phyloP scores from a whole-genome alignment of 257 asterid genomes.

The Solanum tarapatanum region DNA sequence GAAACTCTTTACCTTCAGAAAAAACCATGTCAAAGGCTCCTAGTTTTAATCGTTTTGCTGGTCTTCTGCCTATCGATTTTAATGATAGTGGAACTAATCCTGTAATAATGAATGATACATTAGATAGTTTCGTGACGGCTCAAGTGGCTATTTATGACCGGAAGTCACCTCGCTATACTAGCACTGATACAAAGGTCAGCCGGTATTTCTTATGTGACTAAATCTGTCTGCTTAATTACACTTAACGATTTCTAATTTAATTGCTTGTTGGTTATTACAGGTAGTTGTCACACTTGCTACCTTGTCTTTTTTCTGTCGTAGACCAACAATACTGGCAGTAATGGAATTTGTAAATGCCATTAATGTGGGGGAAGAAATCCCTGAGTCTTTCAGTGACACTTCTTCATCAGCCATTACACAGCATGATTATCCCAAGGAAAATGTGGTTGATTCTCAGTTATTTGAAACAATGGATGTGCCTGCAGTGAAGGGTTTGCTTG shows the following conservation, averaged over 20 bases:
- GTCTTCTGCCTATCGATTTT: conserved; percentile 52
- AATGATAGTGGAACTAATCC: conserved; percentile 37
- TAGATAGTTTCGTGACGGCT: conserved; percentile 89
- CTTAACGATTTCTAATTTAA: background rate
- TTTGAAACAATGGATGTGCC: conserved; percentile 64
- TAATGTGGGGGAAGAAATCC: conserved; percentile 36
- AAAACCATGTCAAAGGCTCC: conserved; percentile 39
- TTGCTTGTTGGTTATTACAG: conserved; percentile 27
- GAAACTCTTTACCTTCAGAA: conserved; percentile 15
- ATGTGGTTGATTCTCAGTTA: conserved; percentile 24
- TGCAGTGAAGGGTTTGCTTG: conserved; percentile 56
- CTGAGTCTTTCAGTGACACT: conserved; percentile 41
- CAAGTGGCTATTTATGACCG: conserved; percentile 67
- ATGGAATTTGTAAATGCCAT: conserved; percentile 66
- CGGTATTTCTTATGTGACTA: background rate
- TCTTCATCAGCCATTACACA: conserved; percentile 34
- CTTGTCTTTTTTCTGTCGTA: conserved; percentile 83
- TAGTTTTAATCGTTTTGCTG: conserved; percentile 60
- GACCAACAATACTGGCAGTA: conserved; percentile 84
- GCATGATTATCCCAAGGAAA: conserved; percentile 19
- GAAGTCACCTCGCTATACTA: conserved; percentile 55
- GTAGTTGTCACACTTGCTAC: conserved; percentile 86
- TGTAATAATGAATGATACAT: conserved; percentile 33
- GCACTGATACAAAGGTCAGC: conserved; percentile 67
- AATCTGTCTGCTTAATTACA: background rate